Conservation (phyloP, 2,329 filamentous ascomycete genomes). For the Penicillium sp. region DNA sequence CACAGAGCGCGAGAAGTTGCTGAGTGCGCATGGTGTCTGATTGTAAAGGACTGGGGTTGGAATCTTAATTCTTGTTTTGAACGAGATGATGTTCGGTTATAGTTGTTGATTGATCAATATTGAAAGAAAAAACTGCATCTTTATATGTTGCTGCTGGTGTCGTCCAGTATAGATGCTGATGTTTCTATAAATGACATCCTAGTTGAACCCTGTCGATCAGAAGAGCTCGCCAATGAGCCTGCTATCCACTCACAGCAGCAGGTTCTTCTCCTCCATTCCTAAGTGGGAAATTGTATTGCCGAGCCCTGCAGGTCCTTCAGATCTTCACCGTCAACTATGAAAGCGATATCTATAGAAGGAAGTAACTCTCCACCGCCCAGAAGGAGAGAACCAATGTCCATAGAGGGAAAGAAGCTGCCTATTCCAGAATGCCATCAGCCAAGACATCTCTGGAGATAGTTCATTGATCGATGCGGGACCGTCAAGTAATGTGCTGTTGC, state of each 20-base stretch:
- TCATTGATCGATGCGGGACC: neutral
- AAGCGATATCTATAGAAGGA: slow-evolving; percentile 5
- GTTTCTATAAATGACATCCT: slow-evolving; percentile 16
- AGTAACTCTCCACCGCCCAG: slow-evolving; percentile 1
- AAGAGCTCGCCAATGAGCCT: neutral
- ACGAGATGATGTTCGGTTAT: neutral
- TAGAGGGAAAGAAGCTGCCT: slow-evolving; percentile 22
- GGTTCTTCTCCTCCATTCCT: neutral
- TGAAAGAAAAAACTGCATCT: neutral
- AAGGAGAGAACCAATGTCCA: slow-evolving; percentile 10
- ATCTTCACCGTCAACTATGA: slow-evolving; percentile 2
- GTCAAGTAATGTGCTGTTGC: slow-evolving; percentile 1
- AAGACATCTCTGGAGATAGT: slow-evolving; percentile 5
- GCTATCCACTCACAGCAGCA: neutral
- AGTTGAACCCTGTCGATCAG: slow-evolving; percentile 4
- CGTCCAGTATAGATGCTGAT: neutral
- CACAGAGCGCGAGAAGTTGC: slow-evolving; percentile 24
- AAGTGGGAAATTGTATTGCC: slow-evolving; percentile 2
- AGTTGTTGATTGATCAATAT: neutral
- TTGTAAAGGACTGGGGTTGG: neutral
- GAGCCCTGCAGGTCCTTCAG: slow-evolving; percentile 13
- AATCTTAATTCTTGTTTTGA: neutral
- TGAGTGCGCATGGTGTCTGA: slow-evolving; percentile 22
- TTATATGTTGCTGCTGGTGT: slow-evolving; percentile 11
- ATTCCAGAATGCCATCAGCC: slow-evolving; percentile 6